Base-by-base conservation (phyloP, 179 eudicot genomes). In the Spergularia azorica region DNA sequence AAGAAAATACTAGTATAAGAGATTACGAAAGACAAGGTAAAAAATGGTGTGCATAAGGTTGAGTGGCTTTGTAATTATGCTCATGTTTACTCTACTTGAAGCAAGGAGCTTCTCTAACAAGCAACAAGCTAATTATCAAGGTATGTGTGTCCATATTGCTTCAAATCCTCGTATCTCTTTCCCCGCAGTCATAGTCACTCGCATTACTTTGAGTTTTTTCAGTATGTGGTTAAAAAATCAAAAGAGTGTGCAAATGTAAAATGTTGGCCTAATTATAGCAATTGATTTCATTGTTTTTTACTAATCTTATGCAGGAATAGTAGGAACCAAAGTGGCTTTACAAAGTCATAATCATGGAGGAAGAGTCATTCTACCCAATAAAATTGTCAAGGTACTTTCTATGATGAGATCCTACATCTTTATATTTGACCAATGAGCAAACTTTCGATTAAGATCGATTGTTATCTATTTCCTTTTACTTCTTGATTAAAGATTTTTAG, bases 61-160 rank as follows among this genome's bases (percentile, higher is more conserved):
- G 18, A 72, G 21, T 57, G 14, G 50, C 87, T 81, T 84, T 63
- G 16, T 77, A 15, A 67, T 84, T 59, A 74, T 71, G 80, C 46
- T 84, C 50, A 9, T 83, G 85, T 67, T 86, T 58, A 54, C 77
- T 79, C 76, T 83, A 38, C 74, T 79, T 48, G 82, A 85, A 76
- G 80, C 82, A 67, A 79, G 77, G 60, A 67, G 77, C 56, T 67
- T 73, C 73, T 38, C 63, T 67, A 76, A 61, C 9, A 60, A 73
- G 73, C 78, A 82, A 63, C 81, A 57, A 11, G 50, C 73, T 68
- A 20, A 56, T 11, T 60, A 78, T 60, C 75, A 79, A 84, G 86
- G 89, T 88, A 78, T 20, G 1, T 43, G 55, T 18, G 10, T 51
- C 1, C 11, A 4, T n/a, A 18, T 26, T 26, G 32, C 32, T 26